These are phyloP conservation scores for Starmerella etchellsii DNA, from an alignment of 805 yeast species.

Conservation along the genomic window DNA sequence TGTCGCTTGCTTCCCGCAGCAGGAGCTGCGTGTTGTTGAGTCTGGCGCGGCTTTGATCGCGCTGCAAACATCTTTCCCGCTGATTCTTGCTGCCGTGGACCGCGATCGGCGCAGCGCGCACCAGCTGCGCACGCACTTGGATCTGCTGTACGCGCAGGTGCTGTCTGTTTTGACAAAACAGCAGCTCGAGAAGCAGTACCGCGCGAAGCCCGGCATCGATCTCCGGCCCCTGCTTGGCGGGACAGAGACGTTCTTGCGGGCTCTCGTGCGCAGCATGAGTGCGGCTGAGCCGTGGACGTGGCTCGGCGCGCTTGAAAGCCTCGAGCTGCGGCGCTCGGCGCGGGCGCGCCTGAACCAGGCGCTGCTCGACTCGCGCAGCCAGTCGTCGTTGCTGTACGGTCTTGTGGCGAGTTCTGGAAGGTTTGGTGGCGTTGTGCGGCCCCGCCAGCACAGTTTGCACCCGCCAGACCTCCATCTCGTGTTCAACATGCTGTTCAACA, in stretches of 20 bases:
- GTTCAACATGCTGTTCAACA: slow-evolving; percentile 54
- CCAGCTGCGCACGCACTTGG: slow-evolving; percentile 50
- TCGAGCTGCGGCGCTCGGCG: slow-evolving; percentile 43
- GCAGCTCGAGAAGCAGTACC: slow-evolving; percentile 55
- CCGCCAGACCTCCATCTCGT: slow-evolving; percentile 71
- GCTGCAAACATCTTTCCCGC: slow-evolving; percentile 51
- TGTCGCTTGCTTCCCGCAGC: slow-evolving; percentile 16
- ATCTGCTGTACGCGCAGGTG: slow-evolving; percentile 59
- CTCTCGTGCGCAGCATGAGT: slow-evolving; percentile 43
- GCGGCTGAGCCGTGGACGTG: slow-evolving; percentile 46
- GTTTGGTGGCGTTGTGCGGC: slow-evolving; percentile 59
- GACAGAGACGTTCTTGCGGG: slow-evolving; percentile 61
- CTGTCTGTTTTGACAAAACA: slow-evolving; percentile 76
- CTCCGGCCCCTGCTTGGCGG: slow-evolving; percentile 61
- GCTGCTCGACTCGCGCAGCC: slow-evolving; percentile 36
- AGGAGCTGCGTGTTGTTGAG: slow-evolving; percentile 34
- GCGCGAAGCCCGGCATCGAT: slow-evolving; percentile 66
- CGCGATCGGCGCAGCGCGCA: slow-evolving; percentile 27
- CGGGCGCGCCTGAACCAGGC: slow-evolving; percentile 47
- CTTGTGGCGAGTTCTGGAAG: slow-evolving; percentile 53
- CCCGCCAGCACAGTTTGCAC: slow-evolving; percentile 61
- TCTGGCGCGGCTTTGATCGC: slow-evolving; percentile 39
- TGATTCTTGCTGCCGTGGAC: slow-evolving; percentile 55
- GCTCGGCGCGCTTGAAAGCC: slow-evolving; percentile 53
- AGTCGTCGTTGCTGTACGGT: slow-evolving; percentile 57